Evolutionary conservation across 2,329 filamentous ascomycete species (phyloP).

Genomic region (Ophiostoma ips): DNA sequence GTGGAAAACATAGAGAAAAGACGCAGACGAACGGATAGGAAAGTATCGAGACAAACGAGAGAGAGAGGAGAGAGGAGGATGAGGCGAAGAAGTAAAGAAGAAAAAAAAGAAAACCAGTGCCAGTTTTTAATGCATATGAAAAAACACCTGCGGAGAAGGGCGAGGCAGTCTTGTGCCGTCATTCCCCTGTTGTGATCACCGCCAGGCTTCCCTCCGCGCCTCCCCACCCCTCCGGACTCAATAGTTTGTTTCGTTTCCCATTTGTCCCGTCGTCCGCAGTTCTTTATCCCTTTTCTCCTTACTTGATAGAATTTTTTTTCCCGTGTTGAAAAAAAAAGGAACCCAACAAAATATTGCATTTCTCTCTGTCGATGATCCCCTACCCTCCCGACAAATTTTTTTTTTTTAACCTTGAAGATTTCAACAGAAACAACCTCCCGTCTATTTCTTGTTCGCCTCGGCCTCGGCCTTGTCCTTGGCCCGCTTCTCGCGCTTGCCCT

Average conservation of each 20-base stretch:
- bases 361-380: background rate
- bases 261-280: background rate
- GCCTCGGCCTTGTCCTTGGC: slow-evolving; percentile 76
- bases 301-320: too few relatives aligned
- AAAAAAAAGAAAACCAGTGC: background rate
- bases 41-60: background rate
- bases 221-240: background rate
- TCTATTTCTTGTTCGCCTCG: slow-evolving; percentile 75
- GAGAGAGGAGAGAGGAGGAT: background rate
- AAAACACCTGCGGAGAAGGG: too few relatives aligned
- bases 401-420: too few relatives aligned
- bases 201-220: background rate
- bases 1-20: background rate
- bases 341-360: too few relatives aligned
- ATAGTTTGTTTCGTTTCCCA: background rate
- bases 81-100: background rate
- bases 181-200: background rate
- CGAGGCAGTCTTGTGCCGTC: too few relatives aligned
- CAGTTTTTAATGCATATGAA: too few relatives aligned
- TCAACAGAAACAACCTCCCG: background rate
- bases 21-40: background rate
- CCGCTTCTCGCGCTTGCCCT: slow-evolving; percentile 86
- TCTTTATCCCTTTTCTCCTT: background rate
- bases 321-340: too few relatives aligned
- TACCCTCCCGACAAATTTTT: too few relatives aligned